Percentiles rank a stretch among this genome's conserved stretches.
Conservation (phyloP, 176 grass and related monocot genomes). For the Lolium perenne region DNA sequence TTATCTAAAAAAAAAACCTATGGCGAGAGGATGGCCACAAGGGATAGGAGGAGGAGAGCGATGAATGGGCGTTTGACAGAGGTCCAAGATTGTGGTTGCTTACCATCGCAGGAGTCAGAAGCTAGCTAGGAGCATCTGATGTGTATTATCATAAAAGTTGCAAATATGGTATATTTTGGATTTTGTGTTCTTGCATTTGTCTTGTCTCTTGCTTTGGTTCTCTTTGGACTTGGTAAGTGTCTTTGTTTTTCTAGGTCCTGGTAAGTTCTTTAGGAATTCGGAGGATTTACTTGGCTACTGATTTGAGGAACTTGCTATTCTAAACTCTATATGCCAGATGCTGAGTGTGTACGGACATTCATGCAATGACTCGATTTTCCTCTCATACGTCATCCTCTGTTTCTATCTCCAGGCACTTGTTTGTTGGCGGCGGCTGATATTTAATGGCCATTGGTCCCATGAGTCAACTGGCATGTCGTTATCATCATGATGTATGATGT, state of each 20-base stretch:
- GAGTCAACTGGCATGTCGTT: background rate
- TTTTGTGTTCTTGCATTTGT: background rate
- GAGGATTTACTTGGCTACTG: background rate
- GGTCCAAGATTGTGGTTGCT: slow-evolving; percentile 19
- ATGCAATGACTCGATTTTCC: background rate
- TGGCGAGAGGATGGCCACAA: slow-evolving; percentile 87
- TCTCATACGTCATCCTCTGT: background rate
- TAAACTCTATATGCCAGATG: background rate
- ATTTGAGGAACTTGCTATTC: background rate
- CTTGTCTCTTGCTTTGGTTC: slow-evolving; percentile 17
- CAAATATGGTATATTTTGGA: background rate
- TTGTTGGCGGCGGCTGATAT: background rate
- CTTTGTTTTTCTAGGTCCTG: background rate
- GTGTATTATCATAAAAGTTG: background rate
- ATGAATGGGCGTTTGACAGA: slow-evolving; percentile 50
- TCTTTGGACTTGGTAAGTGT: background rate
- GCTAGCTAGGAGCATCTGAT: slow-evolving; percentile 28
- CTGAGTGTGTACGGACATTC: background rate
- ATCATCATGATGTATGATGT: slow-evolving; percentile 1
- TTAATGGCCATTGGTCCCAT: slow-evolving; percentile 8
- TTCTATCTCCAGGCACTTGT: background rate
- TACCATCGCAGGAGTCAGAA: background rate
- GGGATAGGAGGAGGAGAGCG: slow-evolving; percentile 69
- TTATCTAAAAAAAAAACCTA: no score
- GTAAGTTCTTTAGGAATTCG: background rate